Conservation (phyloP, 2,329 filamentous ascomycete genomes). For the Trichoderma oligosporum region DNA sequence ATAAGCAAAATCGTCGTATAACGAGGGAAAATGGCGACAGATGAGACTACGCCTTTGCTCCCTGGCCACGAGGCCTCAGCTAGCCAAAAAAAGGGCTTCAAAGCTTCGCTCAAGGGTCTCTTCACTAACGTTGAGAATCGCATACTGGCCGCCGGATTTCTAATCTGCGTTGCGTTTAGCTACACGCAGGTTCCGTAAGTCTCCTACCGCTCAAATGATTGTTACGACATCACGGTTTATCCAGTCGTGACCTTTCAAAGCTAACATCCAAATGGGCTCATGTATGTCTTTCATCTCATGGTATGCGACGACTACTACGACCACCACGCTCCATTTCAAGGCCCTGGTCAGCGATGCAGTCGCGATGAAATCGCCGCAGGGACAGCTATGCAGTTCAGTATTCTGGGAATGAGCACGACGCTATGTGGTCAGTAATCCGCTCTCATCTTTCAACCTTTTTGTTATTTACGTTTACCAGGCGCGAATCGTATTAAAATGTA, state of each 20-base stretch:
- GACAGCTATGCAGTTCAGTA: constrained; percentile 60
- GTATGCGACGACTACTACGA: constrained; percentile 67
- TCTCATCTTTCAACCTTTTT: not conserved
- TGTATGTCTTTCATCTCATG: constrained; percentile 69
- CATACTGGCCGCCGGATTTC: constrained; percentile 55
- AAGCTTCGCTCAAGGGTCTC: constrained; percentile 7
- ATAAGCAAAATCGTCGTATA: not conserved
- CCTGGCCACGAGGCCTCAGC: not conserved
- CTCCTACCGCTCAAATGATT: not conserved
- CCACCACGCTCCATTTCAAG: constrained; percentile 48
- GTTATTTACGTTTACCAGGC: no score
- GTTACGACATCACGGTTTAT: not conserved
- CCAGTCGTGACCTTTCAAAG: not conserved
- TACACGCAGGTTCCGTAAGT: constrained; percentile 49
- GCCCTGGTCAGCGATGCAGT: constrained; percentile 52
- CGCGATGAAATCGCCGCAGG: constrained; percentile 60
- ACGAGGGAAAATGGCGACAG: constrained; percentile 1
- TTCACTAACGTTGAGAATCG: constrained; percentile 39
- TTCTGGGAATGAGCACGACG: constrained; percentile 64
- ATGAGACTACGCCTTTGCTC: constrained; percentile 10
- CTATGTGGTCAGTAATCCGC: constrained; percentile 49
- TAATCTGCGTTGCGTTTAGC: constrained; percentile 52
- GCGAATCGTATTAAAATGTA: not conserved
- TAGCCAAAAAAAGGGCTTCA: not conserved
- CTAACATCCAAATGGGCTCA: constrained; percentile 33